Conservation (phyloP, 1,284 basidiomycete species). For the Melampsora larici-populina region DNA sequence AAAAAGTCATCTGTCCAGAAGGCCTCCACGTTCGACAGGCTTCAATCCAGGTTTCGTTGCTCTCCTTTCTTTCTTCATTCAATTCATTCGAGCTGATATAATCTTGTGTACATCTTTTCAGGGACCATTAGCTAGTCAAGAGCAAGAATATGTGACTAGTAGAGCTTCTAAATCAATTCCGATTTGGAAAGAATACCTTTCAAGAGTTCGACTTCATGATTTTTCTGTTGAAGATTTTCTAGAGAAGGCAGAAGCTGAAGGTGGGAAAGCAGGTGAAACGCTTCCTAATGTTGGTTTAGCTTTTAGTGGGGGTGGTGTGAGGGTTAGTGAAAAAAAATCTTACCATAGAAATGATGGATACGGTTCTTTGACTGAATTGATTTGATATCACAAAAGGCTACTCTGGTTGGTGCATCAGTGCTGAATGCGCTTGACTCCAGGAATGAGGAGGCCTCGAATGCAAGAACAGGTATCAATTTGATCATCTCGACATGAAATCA, state of each 20-base stretch:
- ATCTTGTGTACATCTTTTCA: neutral
- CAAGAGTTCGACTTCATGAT: conserved; percentile 10
- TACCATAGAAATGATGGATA: too few species aligned
- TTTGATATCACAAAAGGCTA: neutral
- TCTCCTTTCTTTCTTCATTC: too few species aligned
- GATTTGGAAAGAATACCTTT: conserved; percentile 26
- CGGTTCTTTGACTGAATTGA: too few species aligned
- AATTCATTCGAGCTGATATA: neutral
- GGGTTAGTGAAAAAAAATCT: conserved; percentile 4
- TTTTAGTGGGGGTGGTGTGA: conserved; percentile 25
- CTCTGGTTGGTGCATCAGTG: conserved; percentile 16
- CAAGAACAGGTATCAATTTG: conserved; percentile 17
- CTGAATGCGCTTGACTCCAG: conserved; percentile 33
- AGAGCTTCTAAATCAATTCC: conserved; percentile 20
- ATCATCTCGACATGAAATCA: too few species aligned
- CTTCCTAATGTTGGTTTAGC: conserved; percentile 30
- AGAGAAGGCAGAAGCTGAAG: conserved; percentile 1
- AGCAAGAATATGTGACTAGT: conserved; percentile 2
- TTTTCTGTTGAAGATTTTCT: conserved; percentile 22
- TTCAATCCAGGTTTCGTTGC: conserved; percentile 12
- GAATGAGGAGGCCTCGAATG: conserved; percentile 11
- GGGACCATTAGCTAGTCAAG: neutral
- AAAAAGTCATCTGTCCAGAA: conserved; percentile 26
- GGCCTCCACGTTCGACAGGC: conserved; percentile 29
- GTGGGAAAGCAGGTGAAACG: conserved; percentile 21